Evolutionary conservation across 805 yeast genomes (phyloP), one percentile per base, ranked within the genome.

Genomic region (Debaryomyces hansenii): DNA sequence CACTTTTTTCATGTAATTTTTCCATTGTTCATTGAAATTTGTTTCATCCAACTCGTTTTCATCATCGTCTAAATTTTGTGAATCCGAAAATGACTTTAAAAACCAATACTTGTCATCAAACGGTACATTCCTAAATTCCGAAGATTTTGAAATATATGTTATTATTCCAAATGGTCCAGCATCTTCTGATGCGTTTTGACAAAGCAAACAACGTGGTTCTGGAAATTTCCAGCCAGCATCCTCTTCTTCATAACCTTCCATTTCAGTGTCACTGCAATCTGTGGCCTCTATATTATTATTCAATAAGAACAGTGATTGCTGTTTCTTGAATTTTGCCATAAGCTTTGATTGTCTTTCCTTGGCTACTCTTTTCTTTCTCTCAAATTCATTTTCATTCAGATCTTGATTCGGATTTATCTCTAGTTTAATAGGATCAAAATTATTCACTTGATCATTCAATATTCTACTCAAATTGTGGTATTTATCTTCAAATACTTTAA

Each of bases 161-260:
- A 87, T 79, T n/a, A 85, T 75, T 0, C 96, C 96, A 64, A 84
- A 87, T 0, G 87, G 79, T 4, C 85, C 87, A 18, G 78, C 78
- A 16, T 79, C 78, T 16, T 74, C 75, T 1, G 83, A 77, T 0
- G 89, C 84, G 80, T 86, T 87, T 54, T 89, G 90, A 62, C 96
- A 90, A 12, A 90, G 67, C 33, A 90, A 83, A 61, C 96, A 90
- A 51, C 82, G 86, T 27, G 82, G 82, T 27, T 80, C 82, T 0
- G 95, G 94, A 55, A 79, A 88, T 31, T 68, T 70, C 92, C 91
- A 86, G 0, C 75, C 70, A 2, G 37, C 35, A 5, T 51, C 55
- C 3, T 56, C 62, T n/a, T 62, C 70, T 16, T 52, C 58, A 20
- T 59, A 65, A 20, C 69, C 78, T 15, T 63, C 67, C 62, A 71